Base-by-base conservation (phyloP, 768 basidiomycete genomes). In the Suillus ampliporus region DNA sequence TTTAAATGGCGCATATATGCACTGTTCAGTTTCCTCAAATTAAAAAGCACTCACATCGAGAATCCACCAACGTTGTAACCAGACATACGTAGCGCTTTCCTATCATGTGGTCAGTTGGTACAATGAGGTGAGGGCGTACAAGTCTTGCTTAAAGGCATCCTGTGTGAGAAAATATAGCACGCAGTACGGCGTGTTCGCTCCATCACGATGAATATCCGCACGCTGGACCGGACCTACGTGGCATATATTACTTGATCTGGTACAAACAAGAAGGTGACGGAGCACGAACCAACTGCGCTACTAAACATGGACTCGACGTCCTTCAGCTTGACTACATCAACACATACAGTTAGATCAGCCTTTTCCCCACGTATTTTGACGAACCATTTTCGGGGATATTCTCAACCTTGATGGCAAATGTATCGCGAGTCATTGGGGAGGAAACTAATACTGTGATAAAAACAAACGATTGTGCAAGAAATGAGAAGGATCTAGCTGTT, bases 51-150 rank as follows among this genome's bases (percentile, higher is more conserved):
- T 76, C 72, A 89, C 90, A 87, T 75, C 35, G 82, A 78, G 37
- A 77, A 76, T 37, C 86, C 87, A 28, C 80, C 79, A 21, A 89
- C 73, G 23, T 77, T 82, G 69, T 87, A 88, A 48, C 87, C 86
- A 31, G 84, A 83, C 86, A 90, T 86, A 67, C 85, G 85, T 57
- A 90, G 67, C 1, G 89, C 86, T 74, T 89, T 89, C 61, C 89
- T 91, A 54, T 23, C n/a, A 46, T 23, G 26, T 13, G 23, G 57
- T 40, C 61, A 61, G 35, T 21, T 6, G 57, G 44, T 53, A 63
- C 51, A 65, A 44, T 37, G 50, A 21, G 59, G 63, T 44, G 47
- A 57, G 57, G 40, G 28, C 50, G 52, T 40, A 56, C 35, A 5
- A 35, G 21, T 74, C 83, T 62, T 63, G 89, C 89, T 78, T 79